Base-by-base conservation (phyloP, 2,329 filamentous ascomycete genomes). In the Paraphaeosphaeria minitans region DNA sequence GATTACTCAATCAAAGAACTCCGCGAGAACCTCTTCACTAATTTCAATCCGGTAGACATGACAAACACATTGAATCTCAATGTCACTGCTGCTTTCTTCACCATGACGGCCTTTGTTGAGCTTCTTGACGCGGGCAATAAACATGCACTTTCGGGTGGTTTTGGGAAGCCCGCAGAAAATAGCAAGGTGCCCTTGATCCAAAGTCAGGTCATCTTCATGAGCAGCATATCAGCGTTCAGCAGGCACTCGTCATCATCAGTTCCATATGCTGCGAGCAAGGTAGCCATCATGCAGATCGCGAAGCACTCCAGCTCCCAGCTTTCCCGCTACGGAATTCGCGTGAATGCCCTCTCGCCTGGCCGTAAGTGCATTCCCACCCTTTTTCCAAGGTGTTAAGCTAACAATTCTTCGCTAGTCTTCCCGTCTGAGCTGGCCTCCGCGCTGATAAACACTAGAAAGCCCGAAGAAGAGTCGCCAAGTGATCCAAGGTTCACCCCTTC, bases 321-420 rank as follows among this genome's bases (percentile, higher is more conserved):
- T 59, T 78, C 62, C 19, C 72, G 56, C 55, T 76, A 68, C 53
- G 70, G 75, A 19, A 83, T 84, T 35, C 75, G 82, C 1, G 75
- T 77, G 1, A 85, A 85, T 65, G 75, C 78, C 0, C 76, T 84
- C 48, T 77, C 81, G 4, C 82, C 82, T 12, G 83, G 83, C 4
- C 52, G 64, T 64, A 57, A 51, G 50, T 61, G 29, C 24, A 16
- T 4, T 13, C 7, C 29, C 8, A 19, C n/a, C 24, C 19, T 14
- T 16, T 19, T 6, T 14, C 29, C 4, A 9, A 21, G 8, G 4
- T 4, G 4, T 8, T 16, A 4, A 27, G 13, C 33, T 51, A 41
- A 51, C 19, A n/a, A n/a, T 10, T 7, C 27, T 29, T 12, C 6
- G 9, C 12, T 51, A 67, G 62, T 57, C 13, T 67, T 58, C 22